Percentiles rank a stretch among this genome's conserved stretches.
Evolutionary conservation across 2,329 filamentous ascomycete species (phyloP).

Genomic region (Fusarium lateritium): DNA sequence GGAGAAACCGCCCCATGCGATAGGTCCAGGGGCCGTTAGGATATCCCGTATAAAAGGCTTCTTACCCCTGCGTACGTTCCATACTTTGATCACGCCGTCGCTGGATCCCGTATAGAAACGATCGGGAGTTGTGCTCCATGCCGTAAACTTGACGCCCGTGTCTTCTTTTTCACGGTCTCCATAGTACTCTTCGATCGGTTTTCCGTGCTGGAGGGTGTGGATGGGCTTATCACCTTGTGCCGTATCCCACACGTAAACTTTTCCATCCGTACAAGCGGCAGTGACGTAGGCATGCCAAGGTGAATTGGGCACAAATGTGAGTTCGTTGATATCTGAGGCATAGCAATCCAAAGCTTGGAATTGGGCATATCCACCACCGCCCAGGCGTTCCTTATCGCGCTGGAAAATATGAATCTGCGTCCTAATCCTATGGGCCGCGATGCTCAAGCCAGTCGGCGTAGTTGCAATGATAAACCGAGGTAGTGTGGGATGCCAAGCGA

Average conservation of each 20-base stretch:
- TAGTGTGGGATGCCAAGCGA: slow-evolving; percentile 72
- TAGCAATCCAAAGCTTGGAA: slow-evolving; percentile 71
- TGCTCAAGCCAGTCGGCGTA: slow-evolving; percentile 62
- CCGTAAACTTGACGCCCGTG: slow-evolving; percentile 74
- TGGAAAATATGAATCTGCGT: slow-evolving; percentile 73
- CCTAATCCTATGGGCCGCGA: slow-evolving; percentile 60
- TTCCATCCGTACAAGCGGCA: slow-evolving; percentile 73
- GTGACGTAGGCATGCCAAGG: slow-evolving; percentile 66
- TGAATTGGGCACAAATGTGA: slow-evolving; percentile 72
- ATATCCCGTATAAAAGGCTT: slow-evolving; percentile 67
- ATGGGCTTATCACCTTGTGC: slow-evolving; percentile 68
- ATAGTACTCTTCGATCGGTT: slow-evolving; percentile 57
- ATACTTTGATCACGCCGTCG: slow-evolving; percentile 74
- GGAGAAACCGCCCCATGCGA: slow-evolving; percentile 72
- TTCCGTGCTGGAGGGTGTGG: slow-evolving; percentile 69
- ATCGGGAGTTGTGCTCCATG: slow-evolving; percentile 71
- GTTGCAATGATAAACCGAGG: slow-evolving; percentile 71
- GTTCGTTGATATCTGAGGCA: slow-evolving; percentile 74
- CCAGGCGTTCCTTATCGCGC: slow-evolving; percentile 45
- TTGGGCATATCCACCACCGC: slow-evolving; percentile 55
- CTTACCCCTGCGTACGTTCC: slow-evolving; percentile 67
- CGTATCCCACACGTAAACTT: slow-evolving; percentile 75
- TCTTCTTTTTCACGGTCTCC: slow-evolving; percentile 69
- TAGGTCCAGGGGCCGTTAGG: slow-evolving; percentile 68
- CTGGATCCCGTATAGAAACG: slow-evolving; percentile 75